A percentile compares a stretch with the other conserved stretches of the same genome.
Conservation (phyloP, 2,329 filamentous ascomycete species). For the Hypoxylon sp. region DNA sequence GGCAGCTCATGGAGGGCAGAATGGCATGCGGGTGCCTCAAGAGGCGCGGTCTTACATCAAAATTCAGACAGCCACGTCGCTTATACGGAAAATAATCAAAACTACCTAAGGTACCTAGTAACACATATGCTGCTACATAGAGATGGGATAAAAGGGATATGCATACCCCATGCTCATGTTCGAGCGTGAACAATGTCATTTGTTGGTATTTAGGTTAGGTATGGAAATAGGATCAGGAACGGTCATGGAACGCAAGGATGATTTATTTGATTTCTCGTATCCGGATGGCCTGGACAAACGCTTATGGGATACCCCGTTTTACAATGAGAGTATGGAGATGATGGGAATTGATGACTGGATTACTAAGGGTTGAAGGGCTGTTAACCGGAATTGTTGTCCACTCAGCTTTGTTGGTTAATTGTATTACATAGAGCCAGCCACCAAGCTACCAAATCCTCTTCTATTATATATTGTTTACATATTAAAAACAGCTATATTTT, state of each 20-base stretch:
- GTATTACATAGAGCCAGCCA: slow-evolving; percentile 24
- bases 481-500: background rate
- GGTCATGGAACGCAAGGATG: slow-evolving; percentile 21
- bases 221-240: slow-evolving; percentile 10
- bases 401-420: slow-evolving; percentile 24
- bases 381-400: slow-evolving; percentile 19
- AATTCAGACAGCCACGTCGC: slow-evolving; percentile 25
- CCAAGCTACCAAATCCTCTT: slow-evolving; percentile 12
- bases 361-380: slow-evolving; percentile 11
- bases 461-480: slow-evolving; percentile 17
- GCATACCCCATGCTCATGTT: slow-evolving; percentile 29
- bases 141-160: slow-evolving; percentile 21
- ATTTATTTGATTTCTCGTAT: slow-evolving; percentile 31
- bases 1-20: slow-evolving; percentile 20
- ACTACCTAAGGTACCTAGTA: slow-evolving; percentile 6
- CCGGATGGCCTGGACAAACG: slow-evolving; percentile 29
- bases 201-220: slow-evolving; percentile 5
- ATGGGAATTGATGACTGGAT: slow-evolving; percentile 29
- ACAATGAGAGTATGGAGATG: slow-evolving; percentile 24
- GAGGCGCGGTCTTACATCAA: slow-evolving; percentile 11
- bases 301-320: slow-evolving; percentile 42
- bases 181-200: slow-evolving; percentile 13
- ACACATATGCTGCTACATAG: slow-evolving; percentile 34
- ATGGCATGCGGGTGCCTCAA: slow-evolving; percentile 5
- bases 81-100: slow-evolving; percentile 33